These are phyloP conservation scores for Plasmodium yoelii DNA, from an alignment of 169 alveolate genomes.

Conservation along the genomic window DNA sequence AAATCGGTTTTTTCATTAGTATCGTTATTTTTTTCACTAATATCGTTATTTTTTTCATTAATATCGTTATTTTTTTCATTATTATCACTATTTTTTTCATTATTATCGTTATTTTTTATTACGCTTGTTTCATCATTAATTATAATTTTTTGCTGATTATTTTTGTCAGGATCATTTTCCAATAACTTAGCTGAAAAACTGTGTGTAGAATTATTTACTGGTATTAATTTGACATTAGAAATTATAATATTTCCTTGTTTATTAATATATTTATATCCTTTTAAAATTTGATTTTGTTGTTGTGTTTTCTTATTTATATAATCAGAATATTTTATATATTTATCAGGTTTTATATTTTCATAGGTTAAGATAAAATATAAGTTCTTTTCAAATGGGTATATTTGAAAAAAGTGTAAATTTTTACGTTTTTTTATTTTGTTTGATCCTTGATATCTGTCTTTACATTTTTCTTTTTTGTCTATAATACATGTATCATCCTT, in stretches of 20 bases:
- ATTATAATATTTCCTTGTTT: conserved; percentile 36
- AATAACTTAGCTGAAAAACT: too few species aligned
- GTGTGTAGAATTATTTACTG: neutral
- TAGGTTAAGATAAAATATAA: conserved; percentile 28
- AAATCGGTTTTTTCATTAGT: neutral
- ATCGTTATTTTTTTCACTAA: neutral
- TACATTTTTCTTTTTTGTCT: neutral
- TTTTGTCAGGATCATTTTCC: too few species aligned
- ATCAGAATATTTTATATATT: conserved; percentile 16
- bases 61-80: too few species aligned
- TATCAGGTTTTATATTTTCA: conserved; percentile 35
- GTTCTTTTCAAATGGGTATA: conserved; percentile 12
- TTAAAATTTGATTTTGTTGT: conserved; percentile 5
- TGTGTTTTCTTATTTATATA: conserved; percentile 3
- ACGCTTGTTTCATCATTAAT: neutral
- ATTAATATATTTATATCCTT: conserved; percentile 51
- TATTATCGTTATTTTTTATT: neutral
- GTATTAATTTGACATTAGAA: conserved; percentile 26
- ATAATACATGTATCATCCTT: neutral
- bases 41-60: neutral
- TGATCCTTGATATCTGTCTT: neutral
- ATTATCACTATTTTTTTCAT: too few species aligned
- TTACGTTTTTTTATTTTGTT: neutral
- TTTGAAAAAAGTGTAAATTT: conserved; percentile 13
- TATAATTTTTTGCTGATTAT: too few species aligned